Evolutionary conservation across 164 flowering plant genomes (phyloP).

Genomic region (Piper longum): DNA sequence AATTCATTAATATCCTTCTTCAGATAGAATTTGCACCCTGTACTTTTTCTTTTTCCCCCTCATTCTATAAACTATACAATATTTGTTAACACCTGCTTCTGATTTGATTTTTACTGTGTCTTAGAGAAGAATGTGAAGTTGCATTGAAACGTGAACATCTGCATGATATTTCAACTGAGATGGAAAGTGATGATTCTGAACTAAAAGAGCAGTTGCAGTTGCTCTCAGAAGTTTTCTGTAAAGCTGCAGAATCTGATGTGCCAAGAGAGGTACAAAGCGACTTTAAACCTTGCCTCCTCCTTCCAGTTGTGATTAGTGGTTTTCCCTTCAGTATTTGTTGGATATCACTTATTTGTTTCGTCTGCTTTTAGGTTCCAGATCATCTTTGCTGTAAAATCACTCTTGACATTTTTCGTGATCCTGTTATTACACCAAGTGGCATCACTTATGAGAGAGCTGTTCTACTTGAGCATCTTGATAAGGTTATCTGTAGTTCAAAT

Average conservation of each 20-base stretch:
- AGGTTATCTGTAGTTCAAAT: constrained; percentile 30
- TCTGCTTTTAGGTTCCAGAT: constrained; percentile 62
- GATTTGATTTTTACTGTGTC: neutral
- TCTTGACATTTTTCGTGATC: constrained; percentile 80
- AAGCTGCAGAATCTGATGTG: constrained; percentile 58
- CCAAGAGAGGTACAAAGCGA: constrained; percentile 51
- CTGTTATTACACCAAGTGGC: constrained; percentile 91
- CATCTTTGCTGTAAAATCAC: constrained; percentile 81
- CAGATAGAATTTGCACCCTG: neutral
- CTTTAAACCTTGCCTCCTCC: neutral
- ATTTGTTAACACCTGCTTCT: neutral
- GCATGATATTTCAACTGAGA: constrained; percentile 19
- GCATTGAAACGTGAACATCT: constrained; percentile 48
- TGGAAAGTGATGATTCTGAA: constrained; percentile 21
- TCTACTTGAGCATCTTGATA: constrained; percentile 65
- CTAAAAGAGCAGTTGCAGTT: constrained; percentile 29
- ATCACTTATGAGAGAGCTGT: constrained; percentile 77
- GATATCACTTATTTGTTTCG: constrained; percentile 1
- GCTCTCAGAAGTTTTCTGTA: constrained; percentile 36
- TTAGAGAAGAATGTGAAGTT: constrained; percentile 63
- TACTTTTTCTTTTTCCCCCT: neutral
- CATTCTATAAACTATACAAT: neutral
- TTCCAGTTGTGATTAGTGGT: too few species aligned
- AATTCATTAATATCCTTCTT: too few species aligned
- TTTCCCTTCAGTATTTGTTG: neutral